Percentiles rank a stretch among this genome's conserved stretches.
Evolutionary conservation across 2,329 filamentous ascomycete genomes (phyloP).

Genomic region (Tympanopsis confertula): DNA sequence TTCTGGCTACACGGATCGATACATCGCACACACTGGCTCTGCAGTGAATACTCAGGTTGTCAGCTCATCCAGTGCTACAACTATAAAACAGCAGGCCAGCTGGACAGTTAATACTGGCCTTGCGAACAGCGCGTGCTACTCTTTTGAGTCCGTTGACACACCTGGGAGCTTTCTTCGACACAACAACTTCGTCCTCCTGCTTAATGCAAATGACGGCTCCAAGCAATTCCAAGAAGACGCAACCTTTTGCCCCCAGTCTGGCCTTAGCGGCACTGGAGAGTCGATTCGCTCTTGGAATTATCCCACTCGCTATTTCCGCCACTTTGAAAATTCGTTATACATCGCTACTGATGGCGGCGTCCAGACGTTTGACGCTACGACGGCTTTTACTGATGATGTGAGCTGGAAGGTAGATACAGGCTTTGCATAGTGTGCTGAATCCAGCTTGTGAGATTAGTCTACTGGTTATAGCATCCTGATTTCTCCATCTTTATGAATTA

Average conservation of each 20-base stretch:
- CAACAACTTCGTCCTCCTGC: conserved; percentile 33
- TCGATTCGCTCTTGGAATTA: conserved; percentile 47
- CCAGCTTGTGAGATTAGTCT: too few species aligned
- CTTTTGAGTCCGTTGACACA: conserved; percentile 47
- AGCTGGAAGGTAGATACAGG: neutral
- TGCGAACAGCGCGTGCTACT: conserved; percentile 42
- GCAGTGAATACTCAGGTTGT: conserved; percentile 43
- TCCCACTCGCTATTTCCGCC: conserved; percentile 45
- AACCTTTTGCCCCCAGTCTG: conserved; percentile 45
- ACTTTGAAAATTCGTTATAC: conserved; percentile 28
- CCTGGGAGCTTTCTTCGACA: conserved; percentile 48
- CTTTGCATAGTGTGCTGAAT: too few species aligned
- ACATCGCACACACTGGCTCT: conserved; percentile 37
- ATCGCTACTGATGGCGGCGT: conserved; percentile 12
- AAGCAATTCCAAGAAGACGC: conserved; percentile 49
- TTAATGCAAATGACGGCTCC: conserved; percentile 37
- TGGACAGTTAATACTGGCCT: conserved; percentile 43
- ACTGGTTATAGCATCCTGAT: too few species aligned
- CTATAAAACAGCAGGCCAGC: conserved; percentile 37
- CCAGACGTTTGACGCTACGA: neutral
- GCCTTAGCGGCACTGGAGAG: conserved; percentile 35
- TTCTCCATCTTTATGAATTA: too few species aligned
- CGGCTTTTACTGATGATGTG: neutral
- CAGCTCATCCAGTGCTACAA: conserved; percentile 31
- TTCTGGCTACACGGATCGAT: conserved; percentile 36